Conservation (phyloP, 441 rosid species). For the Aleurites moluccanus region DNA sequence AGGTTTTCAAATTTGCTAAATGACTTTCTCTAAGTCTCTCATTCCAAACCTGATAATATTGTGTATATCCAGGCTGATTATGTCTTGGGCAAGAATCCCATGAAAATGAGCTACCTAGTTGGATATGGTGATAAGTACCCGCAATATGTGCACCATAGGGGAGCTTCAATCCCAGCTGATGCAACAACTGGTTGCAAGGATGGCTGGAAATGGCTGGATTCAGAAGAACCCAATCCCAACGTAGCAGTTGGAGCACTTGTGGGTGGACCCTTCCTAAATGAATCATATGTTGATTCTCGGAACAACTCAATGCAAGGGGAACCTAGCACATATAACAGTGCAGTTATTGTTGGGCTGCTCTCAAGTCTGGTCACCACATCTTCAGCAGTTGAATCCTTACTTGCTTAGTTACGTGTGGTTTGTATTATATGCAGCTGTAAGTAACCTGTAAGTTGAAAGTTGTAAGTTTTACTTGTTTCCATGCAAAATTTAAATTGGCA, state of each 20-base stretch:
- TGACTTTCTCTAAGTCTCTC: background rate
- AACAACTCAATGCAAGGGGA: constrained; percentile 86
- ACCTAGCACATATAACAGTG: constrained; percentile 94
- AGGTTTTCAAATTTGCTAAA: background rate
- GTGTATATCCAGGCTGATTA: constrained; percentile 71
- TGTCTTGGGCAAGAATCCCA: constrained; percentile 77
- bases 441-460: background rate
- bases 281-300: constrained; percentile 65
- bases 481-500: constrained; percentile 8
- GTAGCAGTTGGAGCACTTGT: constrained; percentile 81
- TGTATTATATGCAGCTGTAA: constrained; percentile 29
- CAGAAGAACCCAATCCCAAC: constrained; percentile 74
- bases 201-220: constrained; percentile 76
- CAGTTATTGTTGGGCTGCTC: constrained; percentile 78
- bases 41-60: constrained; percentile 1
- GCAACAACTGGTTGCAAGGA: constrained; percentile 70
- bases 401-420: constrained; percentile 17
- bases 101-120: constrained; percentile 78
- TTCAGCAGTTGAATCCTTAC: constrained; percentile 58
- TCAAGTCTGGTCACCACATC: constrained; percentile 88
- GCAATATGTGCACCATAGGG: constrained; percentile 83
- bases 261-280: constrained; percentile 89
- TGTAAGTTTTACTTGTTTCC: constrained; percentile 16
- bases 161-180: constrained; percentile 87
- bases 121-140: constrained; percentile 93